phyloP scores from a whole-genome alignment of 805 yeast species.

The Tetrapisispora arboricola region DNA sequence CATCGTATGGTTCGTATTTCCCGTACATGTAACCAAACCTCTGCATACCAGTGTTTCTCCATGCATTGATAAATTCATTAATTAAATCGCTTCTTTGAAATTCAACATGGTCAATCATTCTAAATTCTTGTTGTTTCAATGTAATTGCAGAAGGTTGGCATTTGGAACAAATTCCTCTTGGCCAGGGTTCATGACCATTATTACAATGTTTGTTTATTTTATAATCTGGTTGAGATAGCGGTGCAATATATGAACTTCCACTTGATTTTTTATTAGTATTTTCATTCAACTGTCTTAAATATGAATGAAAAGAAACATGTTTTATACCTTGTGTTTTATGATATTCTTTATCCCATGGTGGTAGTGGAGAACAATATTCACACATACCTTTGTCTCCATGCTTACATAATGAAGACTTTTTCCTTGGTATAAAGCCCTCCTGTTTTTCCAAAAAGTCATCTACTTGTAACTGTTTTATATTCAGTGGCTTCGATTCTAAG shows the following conservation, averaged over 20 bases:
- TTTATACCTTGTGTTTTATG: slow-evolving; percentile 68
- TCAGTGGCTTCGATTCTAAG: slow-evolving; percentile 7
- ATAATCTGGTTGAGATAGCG: slow-evolving; percentile 63
- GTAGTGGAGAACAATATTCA: slow-evolving; percentile 90
- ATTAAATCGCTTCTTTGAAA: slow-evolving; percentile 64
- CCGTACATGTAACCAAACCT: slow-evolving; percentile 84
- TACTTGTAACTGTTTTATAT: slow-evolving; percentile 46
- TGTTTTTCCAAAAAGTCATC: slow-evolving; percentile 57
- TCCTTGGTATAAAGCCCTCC: slow-evolving; percentile 64
- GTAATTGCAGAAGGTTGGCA: slow-evolving; percentile 97
- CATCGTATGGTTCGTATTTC: slow-evolving; percentile 60
- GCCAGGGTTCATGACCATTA: slow-evolving; percentile 88
- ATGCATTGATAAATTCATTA: slow-evolving; percentile 75
- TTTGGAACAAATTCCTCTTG: slow-evolving; percentile 86
- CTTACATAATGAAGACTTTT: slow-evolving; percentile 54
- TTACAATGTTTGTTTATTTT: slow-evolving; percentile 52
- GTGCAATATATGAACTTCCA: slow-evolving; percentile 65
- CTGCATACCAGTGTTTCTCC: slow-evolving; percentile 86
- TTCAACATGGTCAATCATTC: slow-evolving; percentile 98
- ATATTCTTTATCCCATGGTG: slow-evolving; percentile 85
- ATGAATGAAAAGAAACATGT: slow-evolving; percentile 79
- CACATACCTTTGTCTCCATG: slow-evolving; percentile 96
- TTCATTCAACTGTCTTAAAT: slow-evolving; percentile 63
- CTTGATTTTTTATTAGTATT: slow-evolving; percentile 48
- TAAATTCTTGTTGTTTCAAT: slow-evolving; percentile 73